Evolutionary conservation across 305 asterid species (phyloP), one percentile per base, ranked within the genome.

Genomic region (Fraxinus nigra): DNA sequence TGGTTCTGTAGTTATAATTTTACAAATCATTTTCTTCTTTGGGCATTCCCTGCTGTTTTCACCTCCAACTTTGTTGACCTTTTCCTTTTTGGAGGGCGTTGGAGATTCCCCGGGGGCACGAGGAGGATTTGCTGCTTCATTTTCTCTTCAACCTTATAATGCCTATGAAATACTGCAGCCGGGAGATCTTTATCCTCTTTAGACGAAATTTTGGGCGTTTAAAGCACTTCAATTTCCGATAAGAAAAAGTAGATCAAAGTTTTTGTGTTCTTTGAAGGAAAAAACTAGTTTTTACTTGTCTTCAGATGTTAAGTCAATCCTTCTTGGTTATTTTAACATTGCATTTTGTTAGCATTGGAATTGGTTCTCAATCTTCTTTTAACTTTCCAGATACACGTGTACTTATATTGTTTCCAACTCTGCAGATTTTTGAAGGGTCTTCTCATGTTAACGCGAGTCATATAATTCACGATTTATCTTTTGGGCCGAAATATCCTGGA

Each of bases 401-500:
- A 43, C 69, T 82, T 54, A 13, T 7, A 48, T 70, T 67, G 54
- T 61, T 72, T 80, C 14, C 78, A 54, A 69, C 79, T 83, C 86
- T 86, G 80, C 97, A 96, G 99, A 96, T 94, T 79, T 96, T 96
- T 86, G 97, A 87, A 80, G 92, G 92, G 76, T 77, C 98, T 74
- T 90, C 90, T 85, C 98, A 87, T 92, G 99, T 96, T 84, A 93
- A 94, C 82, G 97, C 94, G 88, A 96, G 99, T 85, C 99, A 94
- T 85, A 73, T 92, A 80, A 94, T 96, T 90, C 98, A 96, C 56
- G 95, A 94, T 88, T 87, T 96, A 82, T 93, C 98, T 24, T 94
- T 96, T 90, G 99, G 99, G 80, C 98, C 98, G 72, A 90, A 91
- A 86, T 96, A 96, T 88, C 99, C 99, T 75, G 98, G 99, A 75